Evolutionary conservation across 1,284 basidiomycete genomes (phyloP), one percentile per base, ranked within the genome.

Genomic region (Stygiomarasmius scandens): DNA sequence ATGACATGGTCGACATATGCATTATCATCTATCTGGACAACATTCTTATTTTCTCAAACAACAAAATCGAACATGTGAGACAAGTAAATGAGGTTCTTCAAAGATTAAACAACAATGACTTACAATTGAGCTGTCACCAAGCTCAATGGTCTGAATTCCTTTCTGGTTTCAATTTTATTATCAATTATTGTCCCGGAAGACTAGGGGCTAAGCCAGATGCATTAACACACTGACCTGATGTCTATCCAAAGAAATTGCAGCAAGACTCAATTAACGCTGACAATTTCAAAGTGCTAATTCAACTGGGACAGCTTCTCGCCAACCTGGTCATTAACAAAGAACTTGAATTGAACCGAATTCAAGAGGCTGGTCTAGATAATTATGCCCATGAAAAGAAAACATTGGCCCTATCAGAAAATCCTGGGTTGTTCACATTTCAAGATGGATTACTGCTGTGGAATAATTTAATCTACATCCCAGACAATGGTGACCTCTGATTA

Each of bases 21-120:
- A 64, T 71, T 62, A 50, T 71, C 61, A 62, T 77, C 55, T 70
- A 78, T 64, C 58, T 74, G 3, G 66, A 73, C 54, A 64, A 74
- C 54, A 74, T 72, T 34, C 62, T 74, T 2, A 65, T 69, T 16
- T 68, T 52, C 46, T 52, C 60, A 10, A 19, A 58, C 5, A 59
- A 32, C 11, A 49, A 58, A 24, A 59, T 64, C 1, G 63, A 67
- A 47, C 64, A 67, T 43, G 19, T 38, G 11, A 22, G 49, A 2
- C 64, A 71, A 49, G 69, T 64, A 29, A 6, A 48, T 2, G 25
- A 48, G 51, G 75, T 82, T 1, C 66, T 83, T 3, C 38, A 69
- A n/a, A 49, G 66, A 5, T 67, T 82, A 0, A 46, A 64, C 0
- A 47, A 68, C 3, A 52, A 71, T 49, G 51, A 65, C 0, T 66